Evolutionary conservation across 2,329 filamentous ascomycete species (phyloP).

Genomic region (Ophiostoma quercus): DNA sequence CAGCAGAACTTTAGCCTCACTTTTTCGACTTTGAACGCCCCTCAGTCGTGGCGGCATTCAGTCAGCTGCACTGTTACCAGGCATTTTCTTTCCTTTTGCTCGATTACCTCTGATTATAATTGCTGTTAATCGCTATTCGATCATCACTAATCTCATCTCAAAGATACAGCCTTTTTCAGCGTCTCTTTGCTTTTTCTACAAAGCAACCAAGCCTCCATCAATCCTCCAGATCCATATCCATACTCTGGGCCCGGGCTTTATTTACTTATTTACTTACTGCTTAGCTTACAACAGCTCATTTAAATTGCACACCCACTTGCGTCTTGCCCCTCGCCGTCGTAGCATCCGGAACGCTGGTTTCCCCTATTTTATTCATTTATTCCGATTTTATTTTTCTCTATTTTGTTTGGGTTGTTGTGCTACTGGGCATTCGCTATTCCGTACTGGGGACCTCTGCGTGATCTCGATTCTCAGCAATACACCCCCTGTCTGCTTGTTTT

Average conservation of each 20-base stretch:
- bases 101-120: not conserved
- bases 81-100: not conserved
- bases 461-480: not conserved
- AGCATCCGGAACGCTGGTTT: conserved; percentile 20
- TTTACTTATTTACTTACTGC: not conserved
- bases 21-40: conserved; percentile 1
- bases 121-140: not conserved
- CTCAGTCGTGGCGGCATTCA: not conserved
- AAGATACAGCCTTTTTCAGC: not conserved
- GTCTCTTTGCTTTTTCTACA: not conserved
- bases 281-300: conserved; percentile 16
- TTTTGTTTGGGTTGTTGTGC: not conserved
- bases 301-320: conserved; percentile 19
- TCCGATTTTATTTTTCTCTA: not conserved
- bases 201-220: not conserved
- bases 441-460: not conserved
- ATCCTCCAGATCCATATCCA: no score
- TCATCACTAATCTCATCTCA: not conserved
- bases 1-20: not conserved
- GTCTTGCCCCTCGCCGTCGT: conserved; percentile 23
- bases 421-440: not conserved
- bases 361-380: conserved; percentile 17
- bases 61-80: not conserved
- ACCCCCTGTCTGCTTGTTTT: conserved; percentile 13
- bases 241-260: not conserved